Conservation (phyloP, 2,329 filamentous ascomycete genomes). For the Penicillium sp. region DNA sequence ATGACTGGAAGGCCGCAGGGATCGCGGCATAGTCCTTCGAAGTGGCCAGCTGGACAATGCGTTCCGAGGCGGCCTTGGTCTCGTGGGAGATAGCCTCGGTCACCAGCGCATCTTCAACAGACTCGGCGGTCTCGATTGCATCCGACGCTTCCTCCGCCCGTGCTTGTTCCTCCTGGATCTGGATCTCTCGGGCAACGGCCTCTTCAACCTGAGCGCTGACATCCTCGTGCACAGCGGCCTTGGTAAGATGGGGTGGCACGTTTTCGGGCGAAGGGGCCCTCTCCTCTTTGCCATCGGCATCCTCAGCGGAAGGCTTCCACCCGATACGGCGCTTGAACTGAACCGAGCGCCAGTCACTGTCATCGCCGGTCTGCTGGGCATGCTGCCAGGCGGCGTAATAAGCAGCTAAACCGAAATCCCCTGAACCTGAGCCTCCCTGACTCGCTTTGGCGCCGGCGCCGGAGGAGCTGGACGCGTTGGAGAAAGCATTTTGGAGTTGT, state of each 20-base stretch:
- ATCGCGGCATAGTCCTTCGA: conserved; percentile 79
- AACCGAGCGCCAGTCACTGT: conserved; percentile 87
- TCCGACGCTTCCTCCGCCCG: conserved; percentile 42
- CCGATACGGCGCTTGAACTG: conserved; percentile 86
- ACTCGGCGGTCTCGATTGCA: conserved; percentile 29
- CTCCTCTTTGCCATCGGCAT: conserved; percentile 33
- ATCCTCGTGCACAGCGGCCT: conserved; percentile 49
- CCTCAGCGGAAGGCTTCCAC: conserved; percentile 64
- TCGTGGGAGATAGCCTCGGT: conserved; percentile 56
- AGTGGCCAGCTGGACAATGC: conserved; percentile 71
- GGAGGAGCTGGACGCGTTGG: conserved; percentile 59
- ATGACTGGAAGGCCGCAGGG: conserved; percentile 82
- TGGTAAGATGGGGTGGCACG: conserved; percentile 58
- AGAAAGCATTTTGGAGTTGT: conserved; percentile 70
- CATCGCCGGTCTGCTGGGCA: conserved; percentile 65
- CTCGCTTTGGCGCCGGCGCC: conserved; percentile 56
- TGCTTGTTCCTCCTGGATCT: conserved; percentile 55
- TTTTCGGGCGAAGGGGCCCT: conserved; percentile 20
- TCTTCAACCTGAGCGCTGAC: conserved; percentile 78
- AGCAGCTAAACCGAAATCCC: conserved; percentile 72
- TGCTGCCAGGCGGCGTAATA: conserved; percentile 91
- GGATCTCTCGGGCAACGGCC: conserved; percentile 75
- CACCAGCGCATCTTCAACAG: conserved; percentile 40
- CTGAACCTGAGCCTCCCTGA: conserved; percentile 54
- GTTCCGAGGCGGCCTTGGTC: conserved; percentile 70